Evolutionary conservation across 2,329 filamentous ascomycete genomes (phyloP).

Genomic region (Fusarium sp.): DNA sequence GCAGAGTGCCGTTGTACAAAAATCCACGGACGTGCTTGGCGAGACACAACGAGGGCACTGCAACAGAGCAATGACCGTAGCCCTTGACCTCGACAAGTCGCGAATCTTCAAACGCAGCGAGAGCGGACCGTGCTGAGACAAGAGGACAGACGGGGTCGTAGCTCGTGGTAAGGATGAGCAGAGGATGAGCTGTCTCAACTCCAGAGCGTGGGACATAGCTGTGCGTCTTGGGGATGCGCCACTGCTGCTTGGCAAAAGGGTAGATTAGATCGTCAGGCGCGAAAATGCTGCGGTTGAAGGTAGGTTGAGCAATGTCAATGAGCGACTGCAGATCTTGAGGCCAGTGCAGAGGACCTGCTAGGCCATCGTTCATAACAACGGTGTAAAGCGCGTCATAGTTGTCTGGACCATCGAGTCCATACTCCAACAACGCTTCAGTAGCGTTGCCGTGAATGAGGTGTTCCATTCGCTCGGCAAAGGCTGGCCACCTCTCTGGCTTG

Average conservation of each 20-base stretch:
- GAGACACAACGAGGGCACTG: constrained; percentile 54
- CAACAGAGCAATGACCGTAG: constrained; percentile 59
- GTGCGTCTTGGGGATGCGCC: constrained; percentile 49
- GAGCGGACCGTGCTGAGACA: constrained; percentile 54
- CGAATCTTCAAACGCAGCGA: constrained; percentile 53
- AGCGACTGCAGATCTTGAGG: constrained; percentile 50
- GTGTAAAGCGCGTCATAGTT: constrained; percentile 46
- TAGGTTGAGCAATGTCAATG: constrained; percentile 52
- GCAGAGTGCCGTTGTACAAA: constrained; percentile 55
- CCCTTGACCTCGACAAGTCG: constrained; percentile 57
- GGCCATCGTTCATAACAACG: constrained; percentile 48
- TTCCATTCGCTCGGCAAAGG: constrained; percentile 52
- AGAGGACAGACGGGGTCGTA: constrained; percentile 65
- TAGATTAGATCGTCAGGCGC: constrained; percentile 49
- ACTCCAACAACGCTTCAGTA: constrained; percentile 54
- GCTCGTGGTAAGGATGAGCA: constrained; percentile 51
- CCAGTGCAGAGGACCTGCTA: constrained; percentile 47
- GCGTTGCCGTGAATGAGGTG: constrained; percentile 56
- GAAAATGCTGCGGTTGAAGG: constrained; percentile 52
- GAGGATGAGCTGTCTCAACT: constrained; percentile 53
- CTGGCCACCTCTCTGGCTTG: constrained; percentile 54
- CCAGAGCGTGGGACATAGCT: constrained; percentile 40
- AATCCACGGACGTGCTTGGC: constrained; percentile 54
- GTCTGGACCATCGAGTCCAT: constrained; percentile 42
- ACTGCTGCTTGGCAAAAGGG: constrained; percentile 49